Evolutionary conservation across 257 asterid species (phyloP).

Genomic region (Sherardia arvensis): DNA sequence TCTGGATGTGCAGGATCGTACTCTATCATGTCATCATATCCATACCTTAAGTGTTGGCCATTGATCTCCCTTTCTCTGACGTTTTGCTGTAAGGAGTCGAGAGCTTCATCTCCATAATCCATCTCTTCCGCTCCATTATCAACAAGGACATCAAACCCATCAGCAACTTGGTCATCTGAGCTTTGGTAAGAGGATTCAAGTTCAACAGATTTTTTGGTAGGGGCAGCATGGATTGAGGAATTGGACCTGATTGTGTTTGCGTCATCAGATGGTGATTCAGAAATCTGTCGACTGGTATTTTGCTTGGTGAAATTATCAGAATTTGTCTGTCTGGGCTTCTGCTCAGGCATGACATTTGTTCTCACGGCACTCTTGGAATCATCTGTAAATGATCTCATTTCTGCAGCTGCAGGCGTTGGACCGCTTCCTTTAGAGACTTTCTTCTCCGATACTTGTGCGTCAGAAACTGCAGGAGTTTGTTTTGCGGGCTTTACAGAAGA

Average conservation of each 20-base stretch:
- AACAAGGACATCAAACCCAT: constrained; percentile 38
- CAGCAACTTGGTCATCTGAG: constrained; percentile 21
- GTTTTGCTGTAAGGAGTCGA: constrained; percentile 15
- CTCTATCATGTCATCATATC: constrained; percentile 16
- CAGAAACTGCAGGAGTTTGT: constrained; percentile 14
- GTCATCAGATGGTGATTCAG: constrained; percentile 22
- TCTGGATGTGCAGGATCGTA: constrained; percentile 23
- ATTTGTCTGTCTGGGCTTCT: constrained; percentile 1
- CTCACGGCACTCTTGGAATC: constrained; percentile 8
- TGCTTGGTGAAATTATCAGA: constrained; percentile 6
- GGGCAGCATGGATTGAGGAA: constrained; percentile 13
- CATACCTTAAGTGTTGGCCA: constrained; percentile 16
- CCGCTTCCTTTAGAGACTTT: constrained; percentile 22
- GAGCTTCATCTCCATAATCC: constrained; percentile 19
- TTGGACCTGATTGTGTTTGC: constrained; percentile 19
- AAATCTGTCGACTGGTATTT: constrained; percentile 11
- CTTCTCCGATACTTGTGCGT: constrained; percentile 13
- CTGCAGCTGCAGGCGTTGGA: constrained; percentile 14
- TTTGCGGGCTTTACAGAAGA: constrained; percentile 14
- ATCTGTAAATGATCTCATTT: constrained; percentile 7
- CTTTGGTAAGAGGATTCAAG: constrained; percentile 15
- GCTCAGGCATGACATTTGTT: constrained; percentile 8
- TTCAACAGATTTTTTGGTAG: constrained; percentile 9
- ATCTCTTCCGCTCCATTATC: constrained; percentile 20
- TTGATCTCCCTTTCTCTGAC: constrained; percentile 15